Base-by-base conservation (phyloP, 495 filamentous ascomycete species). In the Tetracladium marchalianum region DNA sequence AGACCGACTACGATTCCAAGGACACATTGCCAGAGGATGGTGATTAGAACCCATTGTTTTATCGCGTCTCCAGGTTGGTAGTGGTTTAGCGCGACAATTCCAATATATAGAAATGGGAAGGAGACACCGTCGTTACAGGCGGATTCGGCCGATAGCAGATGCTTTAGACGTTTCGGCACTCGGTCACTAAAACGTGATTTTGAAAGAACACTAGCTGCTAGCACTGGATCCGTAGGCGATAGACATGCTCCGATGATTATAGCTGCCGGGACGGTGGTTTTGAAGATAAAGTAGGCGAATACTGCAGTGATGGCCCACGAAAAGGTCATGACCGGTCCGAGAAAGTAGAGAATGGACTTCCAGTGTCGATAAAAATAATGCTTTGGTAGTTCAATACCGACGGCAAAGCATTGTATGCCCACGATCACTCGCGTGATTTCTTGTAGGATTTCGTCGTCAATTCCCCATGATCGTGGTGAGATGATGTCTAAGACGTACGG, bases 251-350 rank as follows among this genome's bases (percentile, higher is more conserved):
- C 61, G n/a, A 75, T 63, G 5, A 70, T 57, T 9, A 72, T 39
- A 3, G 69, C 62, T 1, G 69, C 66, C 1, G 60, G 46, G 7
- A 57, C 36, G n/a, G 60, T 52, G 6, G 57, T 64, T 5, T 59
- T 35, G 55, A 75, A 63, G 0, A 74, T 51, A 0, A 56, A 32
- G 13, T 58, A 57, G 0, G 70, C 58, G 41, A 72, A 69, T 11
- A 51, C 42, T 0, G 68, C 60, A 33, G 66, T 70, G 31, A 72
- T 49, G n/a, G 68, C 52, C 68, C 69, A 76, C 19, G 63, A 60
- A 39, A 68, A 70, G 0, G 62, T 52, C 72, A 76, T 76, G 24
- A 76, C 66, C 0, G 70, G 70, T 1, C 68, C 68, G 3, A 76
- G 55, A 49, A 76, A 56, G 57, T 68, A 62, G 1, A 56, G 53